phyloP scores from a whole-genome alignment of 2,329 filamentous ascomycete genomes.

The Aphanoascus verrucosus region DNA sequence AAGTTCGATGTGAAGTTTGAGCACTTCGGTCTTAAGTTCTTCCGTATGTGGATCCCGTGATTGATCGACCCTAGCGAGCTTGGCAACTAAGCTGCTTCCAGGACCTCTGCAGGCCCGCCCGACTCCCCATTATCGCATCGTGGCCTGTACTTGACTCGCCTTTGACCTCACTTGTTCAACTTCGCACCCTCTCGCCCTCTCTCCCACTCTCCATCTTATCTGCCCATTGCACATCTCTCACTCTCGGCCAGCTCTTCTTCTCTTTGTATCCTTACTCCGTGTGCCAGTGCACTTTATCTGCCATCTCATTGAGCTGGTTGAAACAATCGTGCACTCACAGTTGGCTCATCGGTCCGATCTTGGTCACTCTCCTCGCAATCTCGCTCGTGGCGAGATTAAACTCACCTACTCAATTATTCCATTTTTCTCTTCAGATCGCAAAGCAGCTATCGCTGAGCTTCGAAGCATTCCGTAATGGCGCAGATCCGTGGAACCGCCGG shows the following conservation, averaged over 20 bases:
- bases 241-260: neutral
- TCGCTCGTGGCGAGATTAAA: neutral
- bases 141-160: conserved; percentile 28
- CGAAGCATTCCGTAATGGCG: conserved; percentile 31
- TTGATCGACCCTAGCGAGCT: conserved; percentile 12
- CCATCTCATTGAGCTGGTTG: neutral
- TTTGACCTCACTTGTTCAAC: neutral
- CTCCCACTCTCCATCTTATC: neutral
- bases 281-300: conserved; percentile 6
- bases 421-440: neutral
- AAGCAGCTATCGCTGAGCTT: neutral
- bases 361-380: conserved; percentile 1
- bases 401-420: neutral
- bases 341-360: neutral
- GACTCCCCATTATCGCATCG: conserved; percentile 28
- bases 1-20: too few relatives aligned
- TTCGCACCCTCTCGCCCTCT: neutral
- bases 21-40: conserved; percentile 1
- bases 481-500: conserved; percentile 58
- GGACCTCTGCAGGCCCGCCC: conserved; percentile 16
- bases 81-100: conserved; percentile 25
- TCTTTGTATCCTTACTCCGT: conserved; percentile 11
- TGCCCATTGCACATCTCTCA: neutral
- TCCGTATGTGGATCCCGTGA: conserved; percentile 11
- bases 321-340: neutral